Percentiles rank a stretch among this genome's conserved stretches.
phyloP scores from a whole-genome alignment of 768 basidiomycete species.

The Auriculariales sp. region DNA sequence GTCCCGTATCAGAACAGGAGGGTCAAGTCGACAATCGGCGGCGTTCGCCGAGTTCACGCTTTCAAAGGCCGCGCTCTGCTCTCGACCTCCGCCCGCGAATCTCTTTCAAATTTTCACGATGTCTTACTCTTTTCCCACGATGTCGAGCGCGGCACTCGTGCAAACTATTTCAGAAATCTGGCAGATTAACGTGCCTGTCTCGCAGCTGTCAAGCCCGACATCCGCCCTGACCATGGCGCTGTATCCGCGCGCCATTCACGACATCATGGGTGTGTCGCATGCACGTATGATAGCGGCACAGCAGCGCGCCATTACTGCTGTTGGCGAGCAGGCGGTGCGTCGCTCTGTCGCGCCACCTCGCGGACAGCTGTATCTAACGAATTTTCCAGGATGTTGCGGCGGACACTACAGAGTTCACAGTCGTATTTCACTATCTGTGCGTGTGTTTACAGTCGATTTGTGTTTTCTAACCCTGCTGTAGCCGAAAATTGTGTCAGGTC shows the following conservation, averaged over 20 bases:
- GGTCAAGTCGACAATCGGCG: no score
- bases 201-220: constrained; percentile 53
- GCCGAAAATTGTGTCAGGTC: constrained; percentile 54
- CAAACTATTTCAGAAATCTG: constrained; percentile 43
- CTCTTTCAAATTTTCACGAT: background rate
- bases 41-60: no score
- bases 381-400: constrained; percentile 47
- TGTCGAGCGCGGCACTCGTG: constrained; percentile 51
- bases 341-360: background rate
- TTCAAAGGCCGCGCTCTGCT: no score
- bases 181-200: constrained; percentile 49
- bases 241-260: constrained; percentile 57
- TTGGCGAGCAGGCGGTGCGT: constrained; percentile 41
- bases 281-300: constrained; percentile 45
- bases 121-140: constrained; percentile 45
- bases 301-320: constrained; percentile 35
- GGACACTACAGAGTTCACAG: constrained; percentile 40
- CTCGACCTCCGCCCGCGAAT: background rate
- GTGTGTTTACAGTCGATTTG: constrained; percentile 7
- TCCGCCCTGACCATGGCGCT: constrained; percentile 57
- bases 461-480: constrained; percentile 13
- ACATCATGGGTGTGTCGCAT: constrained; percentile 49
- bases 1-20: no score
- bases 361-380: constrained; percentile 1
- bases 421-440: constrained; percentile 60